Evolutionary conservation across 495 filamentous ascomycete genomes (phyloP).

Genomic region (Zalerion maritima): DNA sequence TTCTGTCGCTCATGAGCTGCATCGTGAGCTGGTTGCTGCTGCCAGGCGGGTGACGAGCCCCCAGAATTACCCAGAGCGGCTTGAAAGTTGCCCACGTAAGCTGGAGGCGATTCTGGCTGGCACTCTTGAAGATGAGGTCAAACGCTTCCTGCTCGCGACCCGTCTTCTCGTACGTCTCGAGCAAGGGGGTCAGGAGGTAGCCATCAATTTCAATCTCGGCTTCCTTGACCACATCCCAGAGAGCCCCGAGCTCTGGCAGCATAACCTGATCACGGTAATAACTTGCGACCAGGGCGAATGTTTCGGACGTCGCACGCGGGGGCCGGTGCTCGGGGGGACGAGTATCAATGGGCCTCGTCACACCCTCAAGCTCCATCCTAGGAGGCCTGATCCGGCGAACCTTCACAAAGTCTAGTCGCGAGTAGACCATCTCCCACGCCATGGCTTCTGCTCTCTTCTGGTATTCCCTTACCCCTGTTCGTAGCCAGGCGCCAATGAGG

Average conservation of each 20-base stretch:
- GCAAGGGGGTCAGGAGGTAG: slow-evolving; percentile 62
- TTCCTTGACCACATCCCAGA: slow-evolving; percentile 40
- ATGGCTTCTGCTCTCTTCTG: slow-evolving; percentile 50
- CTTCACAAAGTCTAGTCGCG: slow-evolving; percentile 44
- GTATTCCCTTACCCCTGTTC: slow-evolving; percentile 37
- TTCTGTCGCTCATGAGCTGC: slow-evolving; percentile 32
- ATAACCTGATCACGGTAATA: slow-evolving; percentile 51
- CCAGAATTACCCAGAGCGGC: slow-evolving; percentile 26
- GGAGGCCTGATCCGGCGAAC: slow-evolving; percentile 15
- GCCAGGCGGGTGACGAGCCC: slow-evolving; percentile 11
- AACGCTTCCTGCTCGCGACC: slow-evolving; percentile 35
- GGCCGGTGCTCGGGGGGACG: slow-evolving; percentile 9
- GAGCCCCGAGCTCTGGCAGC: slow-evolving; percentile 36
- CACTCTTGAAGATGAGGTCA: too few relatives aligned
- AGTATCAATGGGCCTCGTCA: background rate
- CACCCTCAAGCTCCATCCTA: slow-evolving; percentile 9
- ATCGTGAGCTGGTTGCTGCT: too few relatives aligned
- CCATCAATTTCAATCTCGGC: slow-evolving; percentile 50
- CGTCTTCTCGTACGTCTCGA: slow-evolving; percentile 44
- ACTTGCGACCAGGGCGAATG: slow-evolving; percentile 58
- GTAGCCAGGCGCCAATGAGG: slow-evolving; percentile 58
- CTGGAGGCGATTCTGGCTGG: slow-evolving; percentile 22
- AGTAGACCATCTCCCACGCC: slow-evolving; percentile 63
- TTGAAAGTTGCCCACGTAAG: slow-evolving; percentile 58
- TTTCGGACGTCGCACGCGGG: slow-evolving; percentile 49